These are phyloP conservation scores for Canavalia ensiformis DNA, from an alignment of 306 rosid species.

Conservation along the genomic window DNA sequence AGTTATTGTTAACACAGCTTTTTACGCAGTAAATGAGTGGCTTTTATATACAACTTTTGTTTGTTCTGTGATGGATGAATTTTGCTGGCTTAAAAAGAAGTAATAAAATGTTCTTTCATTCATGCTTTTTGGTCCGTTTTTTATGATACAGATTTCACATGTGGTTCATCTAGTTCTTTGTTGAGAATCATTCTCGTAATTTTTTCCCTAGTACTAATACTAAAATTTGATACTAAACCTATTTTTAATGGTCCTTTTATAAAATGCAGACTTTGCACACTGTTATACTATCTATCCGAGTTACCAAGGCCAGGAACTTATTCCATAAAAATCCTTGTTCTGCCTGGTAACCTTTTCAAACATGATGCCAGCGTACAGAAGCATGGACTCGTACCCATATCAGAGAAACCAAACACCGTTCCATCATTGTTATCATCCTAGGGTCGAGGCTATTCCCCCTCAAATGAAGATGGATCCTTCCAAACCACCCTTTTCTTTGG, in stretches of 20 bases:
- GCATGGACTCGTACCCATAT: conserved; percentile 67
- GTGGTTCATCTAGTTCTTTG: background rate
- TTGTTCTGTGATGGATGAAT: no score
- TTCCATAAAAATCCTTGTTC: background rate
- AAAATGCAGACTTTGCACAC: conserved; percentile 25
- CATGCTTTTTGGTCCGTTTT: background rate
- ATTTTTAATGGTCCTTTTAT: conserved; percentile 1
- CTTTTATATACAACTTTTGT: background rate
- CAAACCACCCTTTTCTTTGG: conserved; percentile 51
- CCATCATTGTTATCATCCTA: conserved; percentile 46
- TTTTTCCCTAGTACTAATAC: background rate
- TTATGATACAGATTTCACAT: background rate
- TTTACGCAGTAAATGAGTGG: background rate
- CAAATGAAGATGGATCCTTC: conserved; percentile 57
- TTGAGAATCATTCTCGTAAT: background rate
- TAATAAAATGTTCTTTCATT: background rate
- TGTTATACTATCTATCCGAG: background rate
- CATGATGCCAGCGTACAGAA: conserved; percentile 66
- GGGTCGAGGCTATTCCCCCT: conserved; percentile 49
- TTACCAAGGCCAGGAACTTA: background rate
- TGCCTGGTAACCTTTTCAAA: conserved; percentile 8
- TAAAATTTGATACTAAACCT: background rate
- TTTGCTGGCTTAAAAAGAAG: background rate
- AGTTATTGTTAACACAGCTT: background rate
- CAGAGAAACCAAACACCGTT: conserved; percentile 54